phyloP scores from a whole-genome alignment of 2,329 filamentous ascomycete species.

The Arthrobotrys iridis region DNA sequence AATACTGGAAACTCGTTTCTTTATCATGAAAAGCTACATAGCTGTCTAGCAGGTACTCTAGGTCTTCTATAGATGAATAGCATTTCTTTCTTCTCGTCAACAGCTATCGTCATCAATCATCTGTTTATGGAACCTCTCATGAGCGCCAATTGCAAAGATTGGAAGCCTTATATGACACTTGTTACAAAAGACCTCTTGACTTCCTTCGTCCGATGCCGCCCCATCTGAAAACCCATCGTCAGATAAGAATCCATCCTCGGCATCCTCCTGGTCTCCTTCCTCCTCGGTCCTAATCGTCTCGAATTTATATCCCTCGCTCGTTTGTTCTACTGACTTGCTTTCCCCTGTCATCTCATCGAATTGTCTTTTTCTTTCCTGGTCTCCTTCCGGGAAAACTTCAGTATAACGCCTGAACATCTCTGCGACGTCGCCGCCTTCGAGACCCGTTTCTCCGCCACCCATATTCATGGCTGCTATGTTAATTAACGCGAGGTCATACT shows the following conservation, averaged over 20 bases:
- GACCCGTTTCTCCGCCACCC: slow-evolving; percentile 66
- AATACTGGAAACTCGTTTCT: no score
- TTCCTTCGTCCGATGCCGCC: slow-evolving; percentile 56
- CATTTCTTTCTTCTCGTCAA: background rate
- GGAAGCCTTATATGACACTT: slow-evolving; percentile 65
- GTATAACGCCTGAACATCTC: slow-evolving; percentile 73
- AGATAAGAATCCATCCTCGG: slow-evolving; percentile 59
- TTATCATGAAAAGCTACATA: no score
- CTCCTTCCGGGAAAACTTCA: slow-evolving; percentile 60
- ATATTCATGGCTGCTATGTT: slow-evolving; percentile 92
- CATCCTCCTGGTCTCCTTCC: slow-evolving; percentile 57
- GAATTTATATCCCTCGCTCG: slow-evolving; percentile 43
- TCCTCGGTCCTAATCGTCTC: slow-evolving; percentile 54
- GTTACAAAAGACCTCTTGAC: slow-evolving; percentile 61
- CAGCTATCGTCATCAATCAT: slow-evolving; percentile 22
- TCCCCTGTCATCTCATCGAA: slow-evolving; percentile 37
- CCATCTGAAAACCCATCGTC: slow-evolving; percentile 60
- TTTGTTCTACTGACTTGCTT: slow-evolving; percentile 29
- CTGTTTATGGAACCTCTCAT: slow-evolving; percentile 64
- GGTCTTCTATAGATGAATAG: background rate
- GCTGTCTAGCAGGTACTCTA: no score
- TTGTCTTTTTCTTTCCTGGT: slow-evolving; percentile 47
- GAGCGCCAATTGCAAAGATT: slow-evolving; percentile 65
- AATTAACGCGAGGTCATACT: slow-evolving; percentile 83
- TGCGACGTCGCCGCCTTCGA: slow-evolving; percentile 74